Conservation (phyloP, 305 asterid species). For the Stenogyne calaminthoides region DNA sequence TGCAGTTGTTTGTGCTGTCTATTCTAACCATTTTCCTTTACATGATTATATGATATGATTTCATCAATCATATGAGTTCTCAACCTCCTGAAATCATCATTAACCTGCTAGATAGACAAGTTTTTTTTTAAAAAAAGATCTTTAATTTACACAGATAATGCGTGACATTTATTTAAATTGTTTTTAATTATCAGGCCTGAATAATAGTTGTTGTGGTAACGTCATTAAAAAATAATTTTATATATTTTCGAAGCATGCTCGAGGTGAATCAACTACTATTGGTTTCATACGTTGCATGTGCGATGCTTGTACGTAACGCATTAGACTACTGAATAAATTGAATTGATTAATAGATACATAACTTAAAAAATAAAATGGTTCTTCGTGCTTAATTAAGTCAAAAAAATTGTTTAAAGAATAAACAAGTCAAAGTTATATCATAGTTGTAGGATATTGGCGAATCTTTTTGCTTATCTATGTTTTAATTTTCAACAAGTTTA, state of each 20-base stretch:
- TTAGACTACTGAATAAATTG: slow-evolving; percentile 15
- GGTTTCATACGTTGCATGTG: slow-evolving; percentile 32
- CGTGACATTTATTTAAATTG: not conserved
- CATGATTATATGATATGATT: slow-evolving; percentile 16
- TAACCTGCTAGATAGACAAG: slow-evolving; percentile 26
- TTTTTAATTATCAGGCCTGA: not conserved
- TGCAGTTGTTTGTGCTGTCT: slow-evolving; percentile 30
- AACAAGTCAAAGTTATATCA: slow-evolving; percentile 37
- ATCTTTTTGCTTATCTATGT: slow-evolving; percentile 33
- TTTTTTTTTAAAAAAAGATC: not conserved
- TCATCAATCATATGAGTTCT: slow-evolving; percentile 35
- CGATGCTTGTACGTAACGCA: slow-evolving; percentile 40
- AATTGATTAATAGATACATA: slow-evolving; percentile 9
- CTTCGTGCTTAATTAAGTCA: slow-evolving; percentile 42
- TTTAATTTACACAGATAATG: not conserved
- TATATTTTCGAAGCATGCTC: slow-evolving; percentile 21
- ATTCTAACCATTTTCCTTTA: slow-evolving; percentile 4
- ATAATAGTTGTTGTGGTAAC: slow-evolving; percentile 10
- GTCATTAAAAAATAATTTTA: not conserved
- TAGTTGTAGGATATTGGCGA: slow-evolving; percentile 47
- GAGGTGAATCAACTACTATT: slow-evolving; percentile 43
- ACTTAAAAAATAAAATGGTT: slow-evolving; percentile 18
- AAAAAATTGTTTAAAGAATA: slow-evolving; percentile 21
- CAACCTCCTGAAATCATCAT: slow-evolving; percentile 34
- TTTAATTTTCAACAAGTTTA: slow-evolving; percentile 36